phyloP scores from a whole-genome alignment of 2,329 filamentous ascomycete genomes.

The Colletotrichum sp. region DNA sequence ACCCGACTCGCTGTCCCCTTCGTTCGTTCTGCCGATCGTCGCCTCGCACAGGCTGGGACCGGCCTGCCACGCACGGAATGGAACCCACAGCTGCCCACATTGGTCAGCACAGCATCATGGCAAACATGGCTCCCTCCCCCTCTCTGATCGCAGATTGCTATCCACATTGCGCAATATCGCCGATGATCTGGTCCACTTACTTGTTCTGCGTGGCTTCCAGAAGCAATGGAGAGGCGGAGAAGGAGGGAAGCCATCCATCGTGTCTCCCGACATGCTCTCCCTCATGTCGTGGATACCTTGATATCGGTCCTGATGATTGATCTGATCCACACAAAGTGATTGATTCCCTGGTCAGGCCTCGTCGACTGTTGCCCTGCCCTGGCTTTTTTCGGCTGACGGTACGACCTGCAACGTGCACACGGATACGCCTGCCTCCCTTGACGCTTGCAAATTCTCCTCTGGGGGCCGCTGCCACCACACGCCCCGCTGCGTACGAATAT shows the following conservation, averaged over 20 bases:
- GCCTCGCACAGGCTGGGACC: slow-evolving; percentile 6
- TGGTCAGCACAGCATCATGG: slow-evolving; percentile 9
- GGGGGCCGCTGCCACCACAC: not conserved
- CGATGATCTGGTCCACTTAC: slow-evolving; percentile 14
- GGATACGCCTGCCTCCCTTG: not conserved
- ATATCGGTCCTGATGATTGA: not conserved
- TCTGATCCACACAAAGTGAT: not conserved
- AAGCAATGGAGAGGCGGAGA: slow-evolving; percentile 17
- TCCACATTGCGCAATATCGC: slow-evolving; percentile 17
- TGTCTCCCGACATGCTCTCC: not conserved
- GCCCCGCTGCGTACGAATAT: not conserved
- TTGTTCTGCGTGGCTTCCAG: slow-evolving; percentile 16
- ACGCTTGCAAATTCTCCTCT: not conserved
- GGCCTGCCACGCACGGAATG: slow-evolving; percentile 12
- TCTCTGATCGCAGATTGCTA: slow-evolving; percentile 9
- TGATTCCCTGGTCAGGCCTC: not conserved
- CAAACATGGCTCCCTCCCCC: slow-evolving; percentile 6
- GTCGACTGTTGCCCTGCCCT: not conserved
- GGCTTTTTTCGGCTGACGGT: not conserved
- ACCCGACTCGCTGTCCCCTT: not conserved
- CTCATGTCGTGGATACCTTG: not conserved
- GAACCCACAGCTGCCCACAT: not conserved
- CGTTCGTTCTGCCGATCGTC: slow-evolving; percentile 12
- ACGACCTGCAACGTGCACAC: not conserved
- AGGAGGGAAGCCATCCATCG: not conserved